phyloP scores from a whole-genome alignment of 768 basidiomycete species.

The Termitomyces sp. region DNA sequence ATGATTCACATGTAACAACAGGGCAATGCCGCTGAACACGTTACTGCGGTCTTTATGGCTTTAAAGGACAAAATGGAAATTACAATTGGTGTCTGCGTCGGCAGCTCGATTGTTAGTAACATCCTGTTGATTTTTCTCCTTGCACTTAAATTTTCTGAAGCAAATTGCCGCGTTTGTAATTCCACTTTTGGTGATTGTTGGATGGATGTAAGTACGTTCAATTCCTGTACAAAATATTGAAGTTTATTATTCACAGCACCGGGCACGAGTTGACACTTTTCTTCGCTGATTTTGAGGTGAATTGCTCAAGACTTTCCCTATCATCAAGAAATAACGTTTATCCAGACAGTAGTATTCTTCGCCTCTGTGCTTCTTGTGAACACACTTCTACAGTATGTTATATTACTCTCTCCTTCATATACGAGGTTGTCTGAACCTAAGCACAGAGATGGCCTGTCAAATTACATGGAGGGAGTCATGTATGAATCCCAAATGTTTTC shows the following conservation, averaged over 20 bases:
- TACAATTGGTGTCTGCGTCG: conserved; percentile 76
- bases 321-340: not conserved
- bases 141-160: conserved; percentile 25
- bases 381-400: conserved; percentile 63
- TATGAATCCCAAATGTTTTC: conserved; percentile 11
- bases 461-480: conserved; percentile 93
- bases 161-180: conserved; percentile 87
- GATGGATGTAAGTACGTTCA: conserved; percentile 65
- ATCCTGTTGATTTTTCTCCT: not conserved
- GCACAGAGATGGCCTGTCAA: conserved; percentile 71
- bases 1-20: conserved; percentile 13
- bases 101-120: conserved; percentile 68
- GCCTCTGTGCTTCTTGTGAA: conserved; percentile 87
- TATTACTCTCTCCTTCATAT: conserved; percentile 19
- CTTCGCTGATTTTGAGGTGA: conserved; percentile 82
- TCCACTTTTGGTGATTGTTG: conserved; percentile 81
- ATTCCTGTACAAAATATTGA: conserved; percentile 4
- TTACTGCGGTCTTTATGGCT: conserved; percentile 85
- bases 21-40: conserved; percentile 85
- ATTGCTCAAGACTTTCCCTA: conserved; percentile 1
- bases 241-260: conserved; percentile 31
- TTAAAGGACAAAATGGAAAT: conserved; percentile 59
- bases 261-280: conserved; percentile 72
- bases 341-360: conserved; percentile 75
- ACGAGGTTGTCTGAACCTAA: not conserved